Percentiles rank a stretch among this genome's conserved stretches.
Conservation (phyloP, 495 filamentous ascomycete species). For the Aspergillus coremiiformis region DNA sequence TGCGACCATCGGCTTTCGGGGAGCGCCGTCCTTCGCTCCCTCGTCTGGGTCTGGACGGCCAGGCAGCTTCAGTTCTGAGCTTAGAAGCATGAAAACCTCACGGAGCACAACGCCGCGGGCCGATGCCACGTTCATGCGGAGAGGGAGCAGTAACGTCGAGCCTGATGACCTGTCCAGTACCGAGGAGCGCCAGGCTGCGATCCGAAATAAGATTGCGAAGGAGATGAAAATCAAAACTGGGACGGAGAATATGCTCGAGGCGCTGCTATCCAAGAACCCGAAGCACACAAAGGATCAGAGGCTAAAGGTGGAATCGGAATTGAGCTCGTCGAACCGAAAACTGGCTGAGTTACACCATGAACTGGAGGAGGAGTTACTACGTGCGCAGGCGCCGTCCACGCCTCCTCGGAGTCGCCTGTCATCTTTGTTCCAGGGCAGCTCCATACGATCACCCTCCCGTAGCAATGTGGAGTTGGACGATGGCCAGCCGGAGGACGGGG, state of each 20-base stretch:
- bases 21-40: conserved; percentile 49
- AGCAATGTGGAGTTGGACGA: conserved; percentile 44
- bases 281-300: conserved; percentile 94
- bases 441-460: conserved; percentile 58
- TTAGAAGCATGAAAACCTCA: conserved; percentile 65
- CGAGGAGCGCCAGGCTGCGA: conserved; percentile 65
- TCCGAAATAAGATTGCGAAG: conserved; percentile 78
- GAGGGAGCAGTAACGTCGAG: conserved; percentile 59
- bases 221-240: conserved; percentile 97
- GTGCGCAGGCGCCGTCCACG: conserved; percentile 57
- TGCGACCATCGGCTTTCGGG: conserved; percentile 54
- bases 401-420: conserved; percentile 62
- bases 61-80: conserved; percentile 87
- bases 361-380: conserved; percentile 65
- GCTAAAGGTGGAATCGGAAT: conserved; percentile 76
- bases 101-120: conserved; percentile 62
- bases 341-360: conserved; percentile 74
- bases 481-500: conserved; percentile 36
- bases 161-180: conserved; percentile 50
- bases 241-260: conserved; percentile 94
- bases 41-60: conserved; percentile 57
- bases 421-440: conserved; percentile 57
- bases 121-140: conserved; percentile 47
- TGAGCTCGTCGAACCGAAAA: conserved; percentile 83
- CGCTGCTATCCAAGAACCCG: conserved; percentile 84